Evolutionary conservation across 2,329 filamentous ascomycete species (phyloP).

Genomic region (Colletotrichum aenigma): DNA sequence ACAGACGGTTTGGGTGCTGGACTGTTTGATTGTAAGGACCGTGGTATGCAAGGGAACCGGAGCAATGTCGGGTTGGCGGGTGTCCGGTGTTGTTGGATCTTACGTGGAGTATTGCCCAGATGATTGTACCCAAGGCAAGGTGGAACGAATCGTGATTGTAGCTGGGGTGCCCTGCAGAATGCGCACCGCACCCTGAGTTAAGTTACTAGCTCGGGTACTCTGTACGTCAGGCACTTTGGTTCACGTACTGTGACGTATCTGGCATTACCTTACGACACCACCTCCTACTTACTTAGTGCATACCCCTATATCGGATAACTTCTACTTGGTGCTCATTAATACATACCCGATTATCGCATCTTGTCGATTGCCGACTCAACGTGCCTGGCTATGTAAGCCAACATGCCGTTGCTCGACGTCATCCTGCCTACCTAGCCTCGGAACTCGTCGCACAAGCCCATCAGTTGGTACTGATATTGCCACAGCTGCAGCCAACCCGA

Average conservation of each 20-base stretch:
- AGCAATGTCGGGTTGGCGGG: not conserved
- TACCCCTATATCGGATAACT: not conserved
- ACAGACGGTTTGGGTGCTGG: not conserved
- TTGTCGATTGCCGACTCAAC: not conserved
- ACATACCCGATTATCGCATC: not conserved
- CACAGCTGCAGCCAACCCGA: not conserved
- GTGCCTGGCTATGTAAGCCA: not conserved
- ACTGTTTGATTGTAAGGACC: not conserved
- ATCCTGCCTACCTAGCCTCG: not conserved
- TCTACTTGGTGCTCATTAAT: not conserved
- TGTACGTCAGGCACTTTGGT: not conserved
- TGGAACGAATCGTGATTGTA: not conserved
- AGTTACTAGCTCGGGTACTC: not conserved
- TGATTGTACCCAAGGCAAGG: not conserved
- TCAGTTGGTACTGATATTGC: not conserved
- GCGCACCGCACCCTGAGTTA: not conserved
- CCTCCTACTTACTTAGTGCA: not conserved
- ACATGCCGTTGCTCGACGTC: not conserved
- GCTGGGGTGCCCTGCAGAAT: not conserved
- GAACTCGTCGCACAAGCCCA: not conserved
- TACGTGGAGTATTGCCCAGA: not conserved
- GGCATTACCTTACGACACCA: not conserved
- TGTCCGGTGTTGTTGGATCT: not conserved
- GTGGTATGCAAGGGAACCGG: slow-evolving; percentile 14
- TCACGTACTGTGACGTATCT: not conserved